A percentile compares a stretch with the other conserved stretches of the same genome.
phyloP scores from a whole-genome alignment of 331 rosid genomes.

The Dryas integrifolia region DNA sequence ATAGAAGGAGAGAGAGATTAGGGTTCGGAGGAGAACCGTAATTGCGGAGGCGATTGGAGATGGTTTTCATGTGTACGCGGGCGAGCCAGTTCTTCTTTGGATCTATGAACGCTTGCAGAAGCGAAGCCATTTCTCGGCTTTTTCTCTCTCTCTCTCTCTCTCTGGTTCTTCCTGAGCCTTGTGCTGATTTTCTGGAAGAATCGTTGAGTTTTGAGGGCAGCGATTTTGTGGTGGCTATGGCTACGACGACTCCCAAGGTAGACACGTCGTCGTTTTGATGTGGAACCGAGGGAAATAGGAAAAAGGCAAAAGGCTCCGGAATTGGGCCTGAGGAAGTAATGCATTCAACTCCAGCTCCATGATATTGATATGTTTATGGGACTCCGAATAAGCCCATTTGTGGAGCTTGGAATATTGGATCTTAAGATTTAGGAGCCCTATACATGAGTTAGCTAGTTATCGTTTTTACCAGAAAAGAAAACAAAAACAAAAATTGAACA shows the following conservation, averaged over 20 bases:
- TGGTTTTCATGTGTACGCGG: constrained; percentile 73
- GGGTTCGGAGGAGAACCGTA: constrained; percentile 49
- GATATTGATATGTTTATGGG: not conserved
- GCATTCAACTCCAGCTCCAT: no score
- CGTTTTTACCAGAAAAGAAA: no score
- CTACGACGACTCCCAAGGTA: not conserved
- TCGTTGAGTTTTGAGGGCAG: not conserved
- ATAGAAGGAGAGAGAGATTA: not conserved
- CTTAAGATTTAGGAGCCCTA: not conserved
- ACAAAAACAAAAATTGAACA: no score
- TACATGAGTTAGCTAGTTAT: no score
- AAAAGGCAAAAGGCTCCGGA: not conserved
- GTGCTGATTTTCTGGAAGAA: not conserved
- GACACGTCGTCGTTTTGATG: constrained; percentile 1
- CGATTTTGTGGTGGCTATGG: constrained; percentile 10
- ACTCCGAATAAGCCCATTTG: not conserved
- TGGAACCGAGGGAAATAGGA: no score
- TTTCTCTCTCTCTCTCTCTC: not conserved
- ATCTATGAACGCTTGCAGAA: constrained; percentile 56
- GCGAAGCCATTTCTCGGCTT: constrained; percentile 53
- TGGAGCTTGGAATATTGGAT: not conserved
- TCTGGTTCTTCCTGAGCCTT: not conserved
- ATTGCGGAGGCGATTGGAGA: constrained; percentile 68
- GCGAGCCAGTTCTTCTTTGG: constrained; percentile 89
- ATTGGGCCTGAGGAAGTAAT: not conserved